phyloP scores from a whole-genome alignment of 176 grass and related monocot species.

The Eragrostis curvula region DNA sequence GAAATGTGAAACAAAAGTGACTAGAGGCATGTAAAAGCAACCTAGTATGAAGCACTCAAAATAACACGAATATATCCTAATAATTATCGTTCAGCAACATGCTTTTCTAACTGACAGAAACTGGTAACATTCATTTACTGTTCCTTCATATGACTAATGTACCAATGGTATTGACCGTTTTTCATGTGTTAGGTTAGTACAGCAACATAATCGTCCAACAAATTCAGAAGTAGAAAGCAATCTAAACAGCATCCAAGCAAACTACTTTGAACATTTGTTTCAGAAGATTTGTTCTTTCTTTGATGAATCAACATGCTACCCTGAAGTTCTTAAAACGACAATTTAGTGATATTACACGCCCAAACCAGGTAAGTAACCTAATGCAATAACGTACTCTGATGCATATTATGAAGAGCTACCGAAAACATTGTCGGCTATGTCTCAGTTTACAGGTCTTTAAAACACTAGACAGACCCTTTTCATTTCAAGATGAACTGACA shows the following conservation, averaged over 20 bases:
- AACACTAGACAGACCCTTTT: too few relatives aligned
- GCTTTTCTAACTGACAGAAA: background rate
- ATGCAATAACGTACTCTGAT: background rate
- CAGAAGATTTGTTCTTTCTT: background rate
- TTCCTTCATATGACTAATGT: background rate
- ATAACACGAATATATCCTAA: slow-evolving; percentile 14
- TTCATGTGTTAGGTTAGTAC: background rate
- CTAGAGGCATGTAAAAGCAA: slow-evolving; percentile 9
- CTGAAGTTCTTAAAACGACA: background rate
- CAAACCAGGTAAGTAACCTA: background rate
- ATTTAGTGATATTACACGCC: too few relatives aligned
- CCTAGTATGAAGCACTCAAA: background rate
- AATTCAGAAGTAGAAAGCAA: background rate
- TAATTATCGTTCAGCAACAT: background rate
- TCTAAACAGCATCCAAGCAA: background rate
- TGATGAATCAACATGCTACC: background rate
- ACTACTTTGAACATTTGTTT: slow-evolving; percentile 1
- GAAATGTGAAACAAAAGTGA: background rate
- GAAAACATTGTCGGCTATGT: background rate
- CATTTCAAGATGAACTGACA: background rate
- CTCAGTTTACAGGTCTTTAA: background rate
- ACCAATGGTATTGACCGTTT: background rate
- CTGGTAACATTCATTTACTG: background rate
- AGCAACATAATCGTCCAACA: background rate
- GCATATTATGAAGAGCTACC: background rate